phyloP scores from a whole-genome alignment of 164 flowering plant species.

The Brasenia schreberi region DNA sequence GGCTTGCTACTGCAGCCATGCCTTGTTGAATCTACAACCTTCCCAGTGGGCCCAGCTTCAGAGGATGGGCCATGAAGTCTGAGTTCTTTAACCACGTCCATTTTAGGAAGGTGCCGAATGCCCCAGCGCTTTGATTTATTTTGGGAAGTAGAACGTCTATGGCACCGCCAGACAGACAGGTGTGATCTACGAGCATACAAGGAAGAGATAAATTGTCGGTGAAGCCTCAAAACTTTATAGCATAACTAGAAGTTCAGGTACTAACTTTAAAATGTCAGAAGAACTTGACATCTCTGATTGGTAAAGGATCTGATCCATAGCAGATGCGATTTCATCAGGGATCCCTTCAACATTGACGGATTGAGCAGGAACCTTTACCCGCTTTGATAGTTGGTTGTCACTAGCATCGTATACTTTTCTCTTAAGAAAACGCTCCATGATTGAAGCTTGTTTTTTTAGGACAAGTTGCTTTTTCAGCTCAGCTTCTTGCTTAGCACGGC shows the following conservation, averaged over 20 bases:
- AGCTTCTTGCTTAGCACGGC: constrained; percentile 60
- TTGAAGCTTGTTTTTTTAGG: constrained; percentile 77
- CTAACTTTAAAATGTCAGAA: constrained; percentile 42
- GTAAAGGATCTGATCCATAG: constrained; percentile 52
- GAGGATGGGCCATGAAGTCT: constrained; percentile 33
- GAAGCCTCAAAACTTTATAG: neutral
- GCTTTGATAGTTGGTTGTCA: constrained; percentile 15
- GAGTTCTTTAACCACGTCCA: constrained; percentile 51
- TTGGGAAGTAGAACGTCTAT: constrained; percentile 27
- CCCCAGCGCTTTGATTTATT: constrained; percentile 63
- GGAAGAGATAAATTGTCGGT: neutral
- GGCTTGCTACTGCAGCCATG: constrained; percentile 11
- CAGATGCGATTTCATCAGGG: constrained; percentile 25
- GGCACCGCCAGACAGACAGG: constrained; percentile 42
- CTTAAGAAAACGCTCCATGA: constrained; percentile 89
- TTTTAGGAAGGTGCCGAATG: constrained; percentile 59
- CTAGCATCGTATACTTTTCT: constrained; percentile 22
- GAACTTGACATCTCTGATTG: constrained; percentile 14
- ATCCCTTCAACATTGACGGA: constrained; percentile 12
- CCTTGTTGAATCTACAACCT: constrained; percentile 9
- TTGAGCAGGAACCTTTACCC: constrained; percentile 13
- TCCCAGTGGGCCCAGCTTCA: constrained; percentile 6
- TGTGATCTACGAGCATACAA: constrained; percentile 39
- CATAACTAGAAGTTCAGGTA: neutral
- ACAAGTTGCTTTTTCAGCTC: constrained; percentile 52